Evolutionary conservation across 768 basidiomycete species (phyloP).

Genomic region (Tephrocybe rancida): DNA sequence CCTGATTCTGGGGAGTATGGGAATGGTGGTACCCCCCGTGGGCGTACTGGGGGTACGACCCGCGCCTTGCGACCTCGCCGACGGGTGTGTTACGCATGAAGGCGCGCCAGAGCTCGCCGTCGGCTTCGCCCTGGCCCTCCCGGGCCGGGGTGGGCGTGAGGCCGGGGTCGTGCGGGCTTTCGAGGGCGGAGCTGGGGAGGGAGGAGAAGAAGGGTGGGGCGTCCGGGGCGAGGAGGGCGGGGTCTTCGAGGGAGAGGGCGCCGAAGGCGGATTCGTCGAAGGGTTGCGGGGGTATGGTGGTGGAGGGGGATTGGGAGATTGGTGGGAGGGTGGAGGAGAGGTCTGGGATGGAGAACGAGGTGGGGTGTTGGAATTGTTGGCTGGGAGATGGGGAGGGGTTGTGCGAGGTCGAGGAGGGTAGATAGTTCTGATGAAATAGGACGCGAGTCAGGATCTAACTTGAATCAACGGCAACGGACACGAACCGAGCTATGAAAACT

Average conservation of each 20-base stretch:
- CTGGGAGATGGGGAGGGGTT: too few species aligned
- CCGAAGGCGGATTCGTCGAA: slow-evolving; percentile 61
- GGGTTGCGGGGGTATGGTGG: neutral
- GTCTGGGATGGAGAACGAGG: neutral
- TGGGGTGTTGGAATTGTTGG: too few species aligned
- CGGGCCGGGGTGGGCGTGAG: slow-evolving; percentile 27
- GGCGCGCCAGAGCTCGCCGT: slow-evolving; percentile 3
- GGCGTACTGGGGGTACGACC: neutral
- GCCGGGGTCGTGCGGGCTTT: slow-evolving; percentile 13
- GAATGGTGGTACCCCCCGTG: neutral
- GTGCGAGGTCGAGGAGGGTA: too few species aligned
- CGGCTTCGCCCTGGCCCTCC: neutral
- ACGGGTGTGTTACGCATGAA: slow-evolving; percentile 8
- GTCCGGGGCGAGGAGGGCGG: slow-evolving; percentile 50
- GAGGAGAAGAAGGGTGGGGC: slow-evolving; percentile 64
- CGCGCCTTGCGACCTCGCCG: neutral
- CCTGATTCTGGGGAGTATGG: neutral
- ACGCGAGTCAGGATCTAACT: too few species aligned
- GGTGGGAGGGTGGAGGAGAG: neutral
- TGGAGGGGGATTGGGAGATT: neutral
- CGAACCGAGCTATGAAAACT: too few species aligned
- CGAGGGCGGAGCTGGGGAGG: slow-evolving; percentile 7
- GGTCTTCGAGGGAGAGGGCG: slow-evolving; percentile 76
- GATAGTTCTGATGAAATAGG: too few species aligned
- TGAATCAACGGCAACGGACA: too few species aligned